Conservation (phyloP, 495 filamentous ascomycete genomes). For the Chaetomium fimeti region DNA sequence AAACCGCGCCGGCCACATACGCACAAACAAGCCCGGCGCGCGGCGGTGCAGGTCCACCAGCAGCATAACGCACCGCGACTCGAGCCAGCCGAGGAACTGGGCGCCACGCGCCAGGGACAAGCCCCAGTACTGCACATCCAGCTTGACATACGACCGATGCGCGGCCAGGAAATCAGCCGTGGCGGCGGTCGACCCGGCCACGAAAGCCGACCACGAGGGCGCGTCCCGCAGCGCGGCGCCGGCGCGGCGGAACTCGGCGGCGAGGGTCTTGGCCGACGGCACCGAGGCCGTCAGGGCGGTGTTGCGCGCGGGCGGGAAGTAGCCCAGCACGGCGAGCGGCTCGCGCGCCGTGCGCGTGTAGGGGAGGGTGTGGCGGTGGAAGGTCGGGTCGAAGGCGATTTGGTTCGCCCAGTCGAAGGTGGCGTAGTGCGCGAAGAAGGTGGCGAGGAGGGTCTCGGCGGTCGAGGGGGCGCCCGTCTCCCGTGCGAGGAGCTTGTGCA, state of each 20-base stretch:
- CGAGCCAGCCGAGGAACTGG: constrained; percentile 54
- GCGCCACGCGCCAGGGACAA: constrained; percentile 45
- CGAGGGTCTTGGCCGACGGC: constrained; percentile 47
- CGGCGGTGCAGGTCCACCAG: constrained; percentile 53
- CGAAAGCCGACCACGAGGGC: constrained; percentile 45
- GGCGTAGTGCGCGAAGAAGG: constrained; percentile 61
- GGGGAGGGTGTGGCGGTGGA: constrained; percentile 40
- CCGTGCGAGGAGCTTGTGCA: constrained; percentile 49
- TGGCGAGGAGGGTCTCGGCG: constrained; percentile 44
- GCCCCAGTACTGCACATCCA: constrained; percentile 59
- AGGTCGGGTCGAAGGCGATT: constrained; percentile 53
- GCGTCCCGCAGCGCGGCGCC: neutral
- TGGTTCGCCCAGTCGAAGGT: constrained; percentile 51
- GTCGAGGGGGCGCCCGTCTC: constrained; percentile 24
- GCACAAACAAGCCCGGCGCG: constrained; percentile 45
- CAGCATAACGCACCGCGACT: constrained; percentile 50
- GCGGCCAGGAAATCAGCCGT: constrained; percentile 46
- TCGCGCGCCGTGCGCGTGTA: constrained; percentile 53
- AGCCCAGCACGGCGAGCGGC: constrained; percentile 56
- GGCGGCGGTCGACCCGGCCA: constrained; percentile 25
- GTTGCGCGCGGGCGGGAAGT: constrained; percentile 54
- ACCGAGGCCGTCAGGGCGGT: constrained; percentile 50
- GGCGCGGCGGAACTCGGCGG: constrained; percentile 48
- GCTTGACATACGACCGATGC: constrained; percentile 50
- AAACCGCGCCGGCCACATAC: constrained; percentile 60